Evolutionary conservation across 2,329 filamentous ascomycete species (phyloP), one percentile per base, ranked within the genome.

Genomic region (Calonectria montana): DNA sequence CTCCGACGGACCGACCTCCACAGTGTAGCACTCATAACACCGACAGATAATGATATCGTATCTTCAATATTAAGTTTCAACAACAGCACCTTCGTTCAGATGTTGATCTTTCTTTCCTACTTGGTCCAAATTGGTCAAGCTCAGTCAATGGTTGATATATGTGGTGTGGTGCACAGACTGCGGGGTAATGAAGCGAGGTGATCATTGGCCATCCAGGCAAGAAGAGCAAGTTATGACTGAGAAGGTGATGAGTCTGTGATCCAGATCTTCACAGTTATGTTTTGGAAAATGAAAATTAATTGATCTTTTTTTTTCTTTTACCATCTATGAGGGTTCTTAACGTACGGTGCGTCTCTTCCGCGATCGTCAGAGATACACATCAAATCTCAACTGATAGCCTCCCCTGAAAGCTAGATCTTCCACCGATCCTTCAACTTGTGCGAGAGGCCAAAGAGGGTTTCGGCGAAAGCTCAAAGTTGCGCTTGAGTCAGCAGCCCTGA

Each of bases 131-230:
- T 59, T 16, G 53, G 53, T 6, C 53, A 59, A 41, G 53, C 13
- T 27, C n/a, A 59, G 31, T 37, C 53, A 59, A 23, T 21, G 21
- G 53, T 59, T 31, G 53, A 59, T 59, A 35, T 23, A 21, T 13
- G 25, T 59, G 53, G 53, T 39, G 53, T 59, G 53, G 53, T 39
- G 53, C 53, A 59, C 53, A 59, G 53, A 59, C 53, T 35, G 53
- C 35, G 53, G 53, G 53, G 53, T 59, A 59, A 59, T 16, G 13
- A 5, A 39, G 15, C 31, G 21, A 39, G 16, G 12, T 39, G 31
- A 13, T 25, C 35, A 59, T 59, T 59, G 53, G 53, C 25, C 18
- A 23, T 6, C 2, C 4, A 39, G 3, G n/a, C 15, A 35, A 8
- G 18, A 4, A 15, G 8, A 27, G 21, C 4, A 12, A 55, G 29